These are phyloP conservation scores for Prunus mongolica DNA, from an alignment of 306 rosid species.

Conservation along the genomic window DNA sequence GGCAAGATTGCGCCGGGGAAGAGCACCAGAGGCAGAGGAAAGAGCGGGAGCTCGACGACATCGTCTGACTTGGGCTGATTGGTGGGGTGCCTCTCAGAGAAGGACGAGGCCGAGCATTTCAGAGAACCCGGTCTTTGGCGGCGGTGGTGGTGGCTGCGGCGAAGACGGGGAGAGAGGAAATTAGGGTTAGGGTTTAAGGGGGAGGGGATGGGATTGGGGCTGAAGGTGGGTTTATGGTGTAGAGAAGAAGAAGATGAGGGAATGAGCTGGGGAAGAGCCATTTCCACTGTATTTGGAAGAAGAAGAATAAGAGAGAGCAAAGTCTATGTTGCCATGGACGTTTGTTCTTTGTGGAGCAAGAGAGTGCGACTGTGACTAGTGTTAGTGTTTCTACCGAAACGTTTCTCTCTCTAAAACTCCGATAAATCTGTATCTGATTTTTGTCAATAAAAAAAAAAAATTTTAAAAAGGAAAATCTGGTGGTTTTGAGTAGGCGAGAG, in stretches of 20 bases:
- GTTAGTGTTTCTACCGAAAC: neutral
- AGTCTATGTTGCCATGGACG: conserved; percentile 13
- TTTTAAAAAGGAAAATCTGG: conserved; percentile 20
- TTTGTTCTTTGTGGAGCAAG: neutral
- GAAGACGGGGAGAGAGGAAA: conserved; percentile 22
- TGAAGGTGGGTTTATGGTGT: conserved; percentile 47
- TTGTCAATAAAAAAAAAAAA: neutral
- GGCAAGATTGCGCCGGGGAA: conserved; percentile 97
- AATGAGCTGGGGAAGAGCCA: conserved; percentile 83
- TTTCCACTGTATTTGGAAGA: conserved; percentile 10
- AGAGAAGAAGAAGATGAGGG: conserved; percentile 60
- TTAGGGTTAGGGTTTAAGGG: conserved; percentile 39
- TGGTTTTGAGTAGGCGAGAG: conserved; percentile 33
- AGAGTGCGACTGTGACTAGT: neutral
- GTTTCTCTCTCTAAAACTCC: neutral
- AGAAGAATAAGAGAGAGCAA: neutral
- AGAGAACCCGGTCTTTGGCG: conserved; percentile 35
- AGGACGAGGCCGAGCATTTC: conserved; percentile 80
- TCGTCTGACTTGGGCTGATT: conserved; percentile 72
- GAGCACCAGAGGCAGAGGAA: conserved; percentile 84
- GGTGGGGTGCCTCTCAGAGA: conserved; percentile 75
- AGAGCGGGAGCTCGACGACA: conserved; percentile 84
- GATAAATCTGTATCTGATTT: neutral
- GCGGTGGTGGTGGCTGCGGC: conserved; percentile 35
- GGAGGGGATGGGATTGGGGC: conserved; percentile 34